A percentile compares a stretch with the other conserved stretches of the same genome.
Evolutionary conservation across 2,329 filamentous ascomycete genomes (phyloP).

Genomic region (Exophiala dermatitidis): DNA sequence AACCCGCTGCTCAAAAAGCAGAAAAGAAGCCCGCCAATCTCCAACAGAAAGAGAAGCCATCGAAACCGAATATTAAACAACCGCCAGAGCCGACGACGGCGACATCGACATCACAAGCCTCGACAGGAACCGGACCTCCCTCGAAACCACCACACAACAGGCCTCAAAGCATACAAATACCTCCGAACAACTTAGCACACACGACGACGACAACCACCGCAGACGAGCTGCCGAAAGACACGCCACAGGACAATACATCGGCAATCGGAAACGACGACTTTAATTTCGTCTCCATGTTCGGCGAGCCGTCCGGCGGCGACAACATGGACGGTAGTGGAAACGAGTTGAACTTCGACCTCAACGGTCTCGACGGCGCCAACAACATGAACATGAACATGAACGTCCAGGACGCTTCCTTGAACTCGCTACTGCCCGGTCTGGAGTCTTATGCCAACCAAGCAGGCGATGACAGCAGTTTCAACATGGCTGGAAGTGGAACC

Average conservation of each 20-base stretch:
- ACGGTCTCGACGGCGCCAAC: slow-evolving; percentile 30
- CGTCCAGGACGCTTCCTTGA: slow-evolving; percentile 25
- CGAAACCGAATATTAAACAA: no score
- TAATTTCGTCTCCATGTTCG: slow-evolving; percentile 38
- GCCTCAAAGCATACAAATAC: slow-evolving; percentile 5
- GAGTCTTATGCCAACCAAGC: slow-evolving; percentile 31
- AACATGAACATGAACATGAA: slow-evolving; percentile 31
- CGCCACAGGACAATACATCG: slow-evolving; percentile 27
- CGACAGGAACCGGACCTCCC: slow-evolving; percentile 1
- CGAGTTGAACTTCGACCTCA: slow-evolving; percentile 36
- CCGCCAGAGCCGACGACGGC: no score
- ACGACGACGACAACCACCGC: not conserved
- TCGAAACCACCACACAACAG: slow-evolving; percentile 14
- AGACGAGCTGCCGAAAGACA: slow-evolving; percentile 23
- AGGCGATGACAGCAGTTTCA: slow-evolving; percentile 24
- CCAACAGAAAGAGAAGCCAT: no score
- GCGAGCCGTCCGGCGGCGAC: slow-evolving; percentile 29
- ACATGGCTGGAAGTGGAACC: slow-evolving; percentile 27
- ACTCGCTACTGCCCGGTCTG: slow-evolving; percentile 30
- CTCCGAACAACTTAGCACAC: slow-evolving; percentile 25
- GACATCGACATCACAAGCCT: slow-evolving; percentile 1
- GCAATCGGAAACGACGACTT: slow-evolving; percentile 31
- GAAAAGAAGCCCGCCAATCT: slow-evolving; percentile 4
- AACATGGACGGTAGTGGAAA: slow-evolving; percentile 14
- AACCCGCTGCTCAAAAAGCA: slow-evolving; percentile 9